A percentile compares a stretch with the other conserved stretches of the same genome.
Evolutionary conservation across 2,329 filamentous ascomycete genomes (phyloP).

Genomic region (Ustulina deusta): DNA sequence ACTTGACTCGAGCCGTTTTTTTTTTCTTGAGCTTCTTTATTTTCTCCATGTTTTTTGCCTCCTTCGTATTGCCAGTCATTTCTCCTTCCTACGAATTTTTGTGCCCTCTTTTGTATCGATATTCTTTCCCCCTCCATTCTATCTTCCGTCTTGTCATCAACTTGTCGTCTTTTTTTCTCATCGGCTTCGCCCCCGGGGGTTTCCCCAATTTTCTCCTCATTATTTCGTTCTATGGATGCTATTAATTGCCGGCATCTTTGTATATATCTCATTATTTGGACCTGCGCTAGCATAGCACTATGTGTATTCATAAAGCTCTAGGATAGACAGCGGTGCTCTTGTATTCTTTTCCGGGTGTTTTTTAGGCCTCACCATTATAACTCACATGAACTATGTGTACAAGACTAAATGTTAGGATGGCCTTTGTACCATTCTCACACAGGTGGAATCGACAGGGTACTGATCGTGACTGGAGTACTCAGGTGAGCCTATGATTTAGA

Average conservation of each 20-base stretch:
- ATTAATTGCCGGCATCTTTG: too few species aligned
- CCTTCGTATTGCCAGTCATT: neutral
- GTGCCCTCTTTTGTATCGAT: too few species aligned
- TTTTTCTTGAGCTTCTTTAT: constrained; percentile 13
- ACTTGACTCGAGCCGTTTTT: constrained; percentile 20
- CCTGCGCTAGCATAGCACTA: too few species aligned
- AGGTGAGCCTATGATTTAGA: neutral
- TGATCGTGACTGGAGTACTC: neutral
- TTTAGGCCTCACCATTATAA: neutral
- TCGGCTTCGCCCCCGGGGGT: neutral
- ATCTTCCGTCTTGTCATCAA: neutral
- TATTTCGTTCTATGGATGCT: too few species aligned
- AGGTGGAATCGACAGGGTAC: neutral
- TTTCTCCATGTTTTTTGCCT: neutral
- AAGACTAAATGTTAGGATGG: neutral
- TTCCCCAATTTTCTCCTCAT: too few species aligned
- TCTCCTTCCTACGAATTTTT: neutral
- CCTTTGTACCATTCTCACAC: neutral
- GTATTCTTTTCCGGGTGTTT: neutral
- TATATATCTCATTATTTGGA: too few species aligned
- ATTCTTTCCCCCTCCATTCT: neutral
- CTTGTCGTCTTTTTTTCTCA: neutral
- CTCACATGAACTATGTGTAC: neutral
- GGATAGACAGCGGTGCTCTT: neutral
- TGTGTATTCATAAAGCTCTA: too few species aligned